Evolutionary conservation across 202 grass and related monocot genomes (phyloP), one percentile per base, ranked within the genome.

Genomic region (Dendrocalamus latiflorus): DNA sequence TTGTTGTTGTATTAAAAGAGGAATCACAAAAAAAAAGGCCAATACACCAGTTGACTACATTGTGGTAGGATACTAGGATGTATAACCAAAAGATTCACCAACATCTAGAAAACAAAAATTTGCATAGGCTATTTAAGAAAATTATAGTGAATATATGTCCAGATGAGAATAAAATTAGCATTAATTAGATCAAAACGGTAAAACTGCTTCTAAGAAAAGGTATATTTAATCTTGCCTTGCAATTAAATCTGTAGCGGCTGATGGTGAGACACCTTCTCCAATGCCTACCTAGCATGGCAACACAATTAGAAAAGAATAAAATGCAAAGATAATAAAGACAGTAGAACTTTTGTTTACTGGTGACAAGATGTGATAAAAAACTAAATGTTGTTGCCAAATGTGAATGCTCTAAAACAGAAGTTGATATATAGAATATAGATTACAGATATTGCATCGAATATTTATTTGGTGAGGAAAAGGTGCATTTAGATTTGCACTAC

Each of bases 251-350:
- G n/a, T n/a, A n/a, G n/a, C n/a, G n/a, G n/a, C n/a, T n/a, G n/a
- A n/a, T n/a, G n/a, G n/a, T n/a, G n/a, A n/a, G n/a, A n/a, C n/a
- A n/a, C n/a, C n/a, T n/a, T n/a, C n/a, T n/a, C 95, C 95, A 82
- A 98, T 84, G 65, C 95, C 93, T 76, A 98, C 95, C 45, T 98
- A 86, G 74, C 74, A 79, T 81, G 81, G 37, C 39, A 84, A 90
- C 44, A 86, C 18, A 82, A 77, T 49, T 65, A 34, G 75, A 75
- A 84, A 18, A 58, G n/a, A 83, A 47, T 16, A 77, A 65, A 74
- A 69, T 58, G 60, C 39, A 42, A 84, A 84, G 18, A 53, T 41
- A 83, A 53, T 50, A 74, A 59, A 80, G 11, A 55, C 24, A 9
- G 8, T 69, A 68, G 16, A 74, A 3, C 7, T 47, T 75, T 74